Evolutionary conservation across 495 filamentous ascomycete genomes (phyloP).

Genomic region (Penicillium verhagenii): DNA sequence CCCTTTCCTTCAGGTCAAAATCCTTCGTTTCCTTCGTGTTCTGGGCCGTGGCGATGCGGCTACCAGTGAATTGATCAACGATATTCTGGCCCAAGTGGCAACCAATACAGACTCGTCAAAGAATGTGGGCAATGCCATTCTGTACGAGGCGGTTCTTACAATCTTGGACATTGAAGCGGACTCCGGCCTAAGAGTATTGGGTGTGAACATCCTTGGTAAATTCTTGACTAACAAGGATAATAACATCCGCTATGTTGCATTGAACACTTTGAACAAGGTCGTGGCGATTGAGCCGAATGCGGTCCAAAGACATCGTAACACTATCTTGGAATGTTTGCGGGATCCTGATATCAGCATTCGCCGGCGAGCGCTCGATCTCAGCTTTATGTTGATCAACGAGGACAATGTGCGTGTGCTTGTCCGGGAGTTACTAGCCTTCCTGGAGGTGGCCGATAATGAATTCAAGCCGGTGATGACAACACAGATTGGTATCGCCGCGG

Average conservation of each 20-base stretch:
- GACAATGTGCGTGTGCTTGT: slow-evolving; percentile 91
- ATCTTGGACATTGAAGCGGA: slow-evolving; percentile 98
- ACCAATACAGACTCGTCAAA: slow-evolving; percentile 98
- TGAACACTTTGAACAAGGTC: slow-evolving; percentile 97
- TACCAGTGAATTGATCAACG: slow-evolving; percentile 96
- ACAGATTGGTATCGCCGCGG: slow-evolving; percentile 95
- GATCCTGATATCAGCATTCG: slow-evolving; percentile 99
- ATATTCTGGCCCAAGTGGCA: slow-evolving; percentile 96
- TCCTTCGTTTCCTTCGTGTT: slow-evolving; percentile 79
- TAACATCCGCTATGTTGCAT: slow-evolving; percentile 96
- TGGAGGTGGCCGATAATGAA: slow-evolving; percentile 96
- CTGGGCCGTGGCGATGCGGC: slow-evolving; percentile 82
- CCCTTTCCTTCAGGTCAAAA: slow-evolving; percentile 98
- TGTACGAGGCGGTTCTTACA: slow-evolving; percentile 96
- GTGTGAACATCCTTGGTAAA: slow-evolving; percentile 97
- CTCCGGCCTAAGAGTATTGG: slow-evolving; percentile 86
- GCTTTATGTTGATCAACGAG: slow-evolving; percentile 97
- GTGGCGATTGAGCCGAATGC: slow-evolving; percentile 98
- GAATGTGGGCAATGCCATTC: slow-evolving; percentile 96
- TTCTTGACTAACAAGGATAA: slow-evolving; percentile 98
- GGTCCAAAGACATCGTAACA: slow-evolving; percentile 94
- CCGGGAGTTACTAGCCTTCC: slow-evolving; percentile 85
- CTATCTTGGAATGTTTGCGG: slow-evolving; percentile 91
- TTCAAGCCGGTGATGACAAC: slow-evolving; percentile 98
- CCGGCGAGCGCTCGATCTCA: slow-evolving; percentile 88